phyloP scores from a whole-genome alignment of 2,329 filamentous ascomycete species.

The Cladosporium sp. region DNA sequence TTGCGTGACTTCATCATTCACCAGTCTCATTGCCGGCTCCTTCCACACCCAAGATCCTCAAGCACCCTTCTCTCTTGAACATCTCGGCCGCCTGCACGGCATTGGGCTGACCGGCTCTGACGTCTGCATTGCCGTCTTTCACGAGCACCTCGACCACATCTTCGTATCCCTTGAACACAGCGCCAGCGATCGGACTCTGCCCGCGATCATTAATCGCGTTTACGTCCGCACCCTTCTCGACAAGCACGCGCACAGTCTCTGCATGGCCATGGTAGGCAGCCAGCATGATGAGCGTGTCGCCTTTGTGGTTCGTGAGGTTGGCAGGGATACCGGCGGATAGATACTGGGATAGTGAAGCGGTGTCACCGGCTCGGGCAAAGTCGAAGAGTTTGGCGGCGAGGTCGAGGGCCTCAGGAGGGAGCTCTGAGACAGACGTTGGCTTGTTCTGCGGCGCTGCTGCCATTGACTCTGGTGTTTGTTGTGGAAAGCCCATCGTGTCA shows the following conservation, averaged over 20 bases:
- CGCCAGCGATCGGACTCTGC: constrained; percentile 66
- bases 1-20: no score
- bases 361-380: constrained; percentile 58
- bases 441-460: not conserved
- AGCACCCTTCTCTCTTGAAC: constrained; percentile 39
- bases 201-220: constrained; percentile 65
- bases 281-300: constrained; percentile 72
- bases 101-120: constrained; percentile 40
- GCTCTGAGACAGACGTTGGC: constrained; percentile 3
- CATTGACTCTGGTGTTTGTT: not conserved
- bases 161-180: constrained; percentile 67
- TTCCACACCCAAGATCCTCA: constrained; percentile 33
- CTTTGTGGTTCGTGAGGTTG: constrained; percentile 69
- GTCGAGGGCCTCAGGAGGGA: constrained; percentile 60
- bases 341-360: constrained; percentile 58
- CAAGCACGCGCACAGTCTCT: constrained; percentile 55
- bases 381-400: constrained; percentile 65
- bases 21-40: constrained; percentile 12
- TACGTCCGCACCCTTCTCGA: constrained; percentile 61
- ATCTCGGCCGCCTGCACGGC: constrained; percentile 45
- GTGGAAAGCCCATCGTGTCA: constrained; percentile 8
- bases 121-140: constrained; percentile 38
- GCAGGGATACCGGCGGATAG: constrained; percentile 61
- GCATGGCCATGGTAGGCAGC: constrained; percentile 66
- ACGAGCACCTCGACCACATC: constrained; percentile 56